Evolutionary conservation across 495 filamentous ascomycete genomes (phyloP).

Genomic region (Talaromyces proteolyticus): DNA sequence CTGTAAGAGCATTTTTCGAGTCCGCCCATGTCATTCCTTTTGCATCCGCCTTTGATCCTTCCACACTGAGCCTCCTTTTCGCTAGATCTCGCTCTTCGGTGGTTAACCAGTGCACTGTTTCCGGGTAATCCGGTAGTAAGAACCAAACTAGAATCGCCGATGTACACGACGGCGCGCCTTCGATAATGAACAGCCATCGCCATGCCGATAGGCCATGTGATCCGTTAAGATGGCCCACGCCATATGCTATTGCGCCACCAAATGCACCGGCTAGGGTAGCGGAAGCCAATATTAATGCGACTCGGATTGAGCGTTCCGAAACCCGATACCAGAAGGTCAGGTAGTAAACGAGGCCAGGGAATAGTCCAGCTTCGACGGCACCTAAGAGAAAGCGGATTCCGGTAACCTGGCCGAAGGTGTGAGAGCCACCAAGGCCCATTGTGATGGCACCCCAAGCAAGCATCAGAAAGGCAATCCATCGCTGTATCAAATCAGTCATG

Average conservation of each 20-base stretch:
- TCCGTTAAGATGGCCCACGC: conserved; percentile 88
- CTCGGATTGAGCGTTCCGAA: conserved; percentile 77
- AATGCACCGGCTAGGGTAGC: conserved; percentile 86
- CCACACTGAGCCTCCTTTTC: conserved; percentile 39
- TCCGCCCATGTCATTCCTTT: conserved; percentile 55
- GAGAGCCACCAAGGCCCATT: not conserved
- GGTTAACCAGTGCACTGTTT: conserved; percentile 49
- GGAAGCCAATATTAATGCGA: conserved; percentile 85
- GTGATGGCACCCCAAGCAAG: conserved; percentile 20
- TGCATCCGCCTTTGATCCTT: conserved; percentile 51
- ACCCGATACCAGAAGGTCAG: conserved; percentile 90
- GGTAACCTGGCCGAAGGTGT: conserved; percentile 24
- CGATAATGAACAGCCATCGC: conserved; percentile 93
- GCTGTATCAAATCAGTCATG: conserved; percentile 15
- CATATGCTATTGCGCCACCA: conserved; percentile 83
- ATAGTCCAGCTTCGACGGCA: conserved; percentile 87
- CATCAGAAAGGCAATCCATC: conserved; percentile 66
- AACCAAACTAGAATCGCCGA: conserved; percentile 54
- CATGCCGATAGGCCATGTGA: conserved; percentile 71
- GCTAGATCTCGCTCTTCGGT: conserved; percentile 51
- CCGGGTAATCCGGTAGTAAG: conserved; percentile 60
- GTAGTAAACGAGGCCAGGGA: conserved; percentile 94
- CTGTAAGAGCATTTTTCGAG: conserved; percentile 48
- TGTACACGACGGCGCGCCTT: conserved; percentile 58
- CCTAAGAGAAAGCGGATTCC: conserved; percentile 81